Evolutionary conservation across 805 yeast genomes (phyloP).

Genomic region (Lipomyces anomalus): DNA sequence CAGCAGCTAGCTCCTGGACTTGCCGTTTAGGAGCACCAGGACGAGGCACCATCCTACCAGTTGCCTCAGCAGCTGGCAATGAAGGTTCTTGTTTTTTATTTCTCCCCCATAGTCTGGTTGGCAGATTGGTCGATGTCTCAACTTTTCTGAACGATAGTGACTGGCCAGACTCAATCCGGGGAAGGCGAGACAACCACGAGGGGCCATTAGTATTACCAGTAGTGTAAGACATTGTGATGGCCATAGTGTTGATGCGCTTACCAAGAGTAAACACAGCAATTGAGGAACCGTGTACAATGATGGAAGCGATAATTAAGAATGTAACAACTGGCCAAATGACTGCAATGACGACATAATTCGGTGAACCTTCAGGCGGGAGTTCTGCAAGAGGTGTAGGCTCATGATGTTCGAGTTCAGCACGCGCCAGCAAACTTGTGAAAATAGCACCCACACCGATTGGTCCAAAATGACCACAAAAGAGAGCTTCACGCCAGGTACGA

Average conservation of each 20-base stretch:
- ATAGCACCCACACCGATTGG: constrained; percentile 95
- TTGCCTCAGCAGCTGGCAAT: constrained; percentile 17
- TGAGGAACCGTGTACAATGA: constrained; percentile 88
- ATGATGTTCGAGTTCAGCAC: constrained; percentile 59
- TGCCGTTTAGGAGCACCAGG: constrained; percentile 1
- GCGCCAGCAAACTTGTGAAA: constrained; percentile 74
- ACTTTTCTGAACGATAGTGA: constrained; percentile 77
- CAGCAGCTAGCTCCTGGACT: neutral
- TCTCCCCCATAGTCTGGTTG: constrained; percentile 14
- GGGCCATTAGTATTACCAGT: constrained; percentile 57
- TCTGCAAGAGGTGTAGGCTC: constrained; percentile 53
- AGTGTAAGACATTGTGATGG: constrained; percentile 86
- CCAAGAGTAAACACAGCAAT: constrained; percentile 76
- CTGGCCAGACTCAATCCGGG: constrained; percentile 68
- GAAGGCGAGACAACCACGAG: constrained; percentile 81
- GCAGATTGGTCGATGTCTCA: constrained; percentile 47
- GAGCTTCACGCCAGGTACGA: constrained; percentile 87
- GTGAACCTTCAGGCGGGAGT: constrained; percentile 43
- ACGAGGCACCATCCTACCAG: constrained; percentile 18
- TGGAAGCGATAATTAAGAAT: constrained; percentile 73
- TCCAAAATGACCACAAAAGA: constrained; percentile 93
- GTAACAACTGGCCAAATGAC: constrained; percentile 78
- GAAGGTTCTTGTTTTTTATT: constrained; percentile 1
- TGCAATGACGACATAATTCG: constrained; percentile 55
- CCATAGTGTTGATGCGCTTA: constrained; percentile 82